A percentile compares a stretch with the other conserved stretches of the same genome.
Evolutionary conservation across 208 protist genomes (phyloP).

Genomic region (Trypanosoma scelopori): DNA sequence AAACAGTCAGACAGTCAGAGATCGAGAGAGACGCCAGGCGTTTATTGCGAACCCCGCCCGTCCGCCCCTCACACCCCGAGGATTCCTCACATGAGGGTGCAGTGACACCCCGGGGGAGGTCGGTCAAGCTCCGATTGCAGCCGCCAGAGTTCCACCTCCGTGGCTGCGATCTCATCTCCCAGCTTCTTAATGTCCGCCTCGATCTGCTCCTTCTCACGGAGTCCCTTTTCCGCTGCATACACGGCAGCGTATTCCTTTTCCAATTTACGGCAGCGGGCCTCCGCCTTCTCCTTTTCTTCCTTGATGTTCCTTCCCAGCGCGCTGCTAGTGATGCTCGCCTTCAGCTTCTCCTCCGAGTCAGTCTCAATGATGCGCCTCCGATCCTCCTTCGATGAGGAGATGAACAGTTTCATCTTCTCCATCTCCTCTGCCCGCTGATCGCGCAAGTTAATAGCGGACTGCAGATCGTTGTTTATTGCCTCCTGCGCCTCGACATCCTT

Average conservation of each 20-base stretch:
- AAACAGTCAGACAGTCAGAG: no score
- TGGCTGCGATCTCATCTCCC: constrained; percentile 61
- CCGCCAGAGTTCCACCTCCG: constrained; percentile 43
- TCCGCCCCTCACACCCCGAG: no score
- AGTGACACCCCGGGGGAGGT: constrained; percentile 38
- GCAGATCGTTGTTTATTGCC: constrained; percentile 30
- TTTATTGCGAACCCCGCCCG: no score
- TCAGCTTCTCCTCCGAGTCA: constrained; percentile 24
- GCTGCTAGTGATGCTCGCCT: constrained; percentile 29
- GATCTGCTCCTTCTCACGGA: constrained; percentile 46
- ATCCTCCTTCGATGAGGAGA: constrained; percentile 52
- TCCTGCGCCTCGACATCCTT: constrained; percentile 37
- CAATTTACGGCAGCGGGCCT: constrained; percentile 24
- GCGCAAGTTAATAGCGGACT: constrained; percentile 31
- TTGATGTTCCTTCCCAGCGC: constrained; percentile 32
- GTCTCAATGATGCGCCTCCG: constrained; percentile 32
- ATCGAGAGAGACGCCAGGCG: no score
- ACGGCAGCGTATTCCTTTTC: constrained; percentile 56
- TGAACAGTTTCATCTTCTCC: constrained; percentile 54
- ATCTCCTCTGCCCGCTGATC: constrained; percentile 41
- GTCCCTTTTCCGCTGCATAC: constrained; percentile 29
- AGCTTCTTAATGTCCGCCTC: constrained; percentile 41
- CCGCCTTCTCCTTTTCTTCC: constrained; percentile 29
- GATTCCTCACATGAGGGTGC: constrained; percentile 62
- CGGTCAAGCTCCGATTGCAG: constrained; percentile 57